These are phyloP conservation scores for Vitis amurensis DNA, from an alignment of 164 flowering plant genomes.

Conservation along the genomic window DNA sequence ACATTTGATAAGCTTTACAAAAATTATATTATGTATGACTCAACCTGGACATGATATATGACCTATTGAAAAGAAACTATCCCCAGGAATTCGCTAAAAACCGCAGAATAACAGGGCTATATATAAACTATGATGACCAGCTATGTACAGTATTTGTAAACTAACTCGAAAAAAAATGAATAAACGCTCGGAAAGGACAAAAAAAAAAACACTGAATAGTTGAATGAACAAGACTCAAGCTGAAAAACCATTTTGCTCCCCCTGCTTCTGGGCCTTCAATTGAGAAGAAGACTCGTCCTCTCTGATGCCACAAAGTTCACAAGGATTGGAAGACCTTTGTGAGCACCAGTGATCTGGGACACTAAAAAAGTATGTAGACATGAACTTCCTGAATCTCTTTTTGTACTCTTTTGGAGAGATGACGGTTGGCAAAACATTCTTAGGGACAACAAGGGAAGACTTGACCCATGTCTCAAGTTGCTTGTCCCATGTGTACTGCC, in stretches of 20 bases:
- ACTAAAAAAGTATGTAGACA: constrained; percentile 61
- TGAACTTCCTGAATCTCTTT: constrained; percentile 88
- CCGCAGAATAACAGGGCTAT: constrained; percentile 26
- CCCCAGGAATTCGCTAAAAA: constrained; percentile 44
- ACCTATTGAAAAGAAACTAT: constrained; percentile 17
- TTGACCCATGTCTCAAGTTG: constrained; percentile 92
- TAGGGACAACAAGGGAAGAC: constrained; percentile 81
- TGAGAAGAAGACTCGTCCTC: constrained; percentile 25
- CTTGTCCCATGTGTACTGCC: constrained; percentile 98
- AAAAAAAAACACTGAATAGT: neutral
- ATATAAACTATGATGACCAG: neutral
- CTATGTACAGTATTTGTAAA: constrained; percentile 15
- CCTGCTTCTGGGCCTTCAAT: constrained; percentile 13
- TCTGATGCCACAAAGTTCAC: constrained; percentile 29
- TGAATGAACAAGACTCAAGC: neutral
- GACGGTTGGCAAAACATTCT: constrained; percentile 72
- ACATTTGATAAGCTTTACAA: constrained; percentile 22
- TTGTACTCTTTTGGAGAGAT: constrained; percentile 87
- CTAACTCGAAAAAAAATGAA: neutral
- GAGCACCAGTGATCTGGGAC: constrained; percentile 76
- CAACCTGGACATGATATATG: constrained; percentile 2
- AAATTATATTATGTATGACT: constrained; percentile 1
- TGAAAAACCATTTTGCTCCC: constrained; percentile 11
- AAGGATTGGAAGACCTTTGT: constrained; percentile 31
- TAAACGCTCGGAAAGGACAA: neutral